A percentile compares a stretch with the other conserved stretches of the same genome.
phyloP scores from a whole-genome alignment of 257 asterid genomes.

The Thymus mandschuricus region DNA sequence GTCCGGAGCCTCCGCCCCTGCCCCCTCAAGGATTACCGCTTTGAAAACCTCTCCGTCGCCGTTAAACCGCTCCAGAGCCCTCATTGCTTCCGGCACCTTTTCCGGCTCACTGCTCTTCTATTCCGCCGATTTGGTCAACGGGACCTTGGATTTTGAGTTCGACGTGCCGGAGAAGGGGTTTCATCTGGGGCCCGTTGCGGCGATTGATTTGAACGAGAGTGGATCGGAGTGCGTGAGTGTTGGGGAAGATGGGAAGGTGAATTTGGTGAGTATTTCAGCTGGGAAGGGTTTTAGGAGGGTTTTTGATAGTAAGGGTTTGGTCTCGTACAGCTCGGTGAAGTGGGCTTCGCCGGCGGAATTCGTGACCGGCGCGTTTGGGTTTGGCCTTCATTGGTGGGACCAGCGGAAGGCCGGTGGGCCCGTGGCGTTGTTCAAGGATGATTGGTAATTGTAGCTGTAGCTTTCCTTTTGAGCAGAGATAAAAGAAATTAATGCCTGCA shows the following conservation, averaged over 20 bases:
- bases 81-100: slow-evolving; percentile 65
- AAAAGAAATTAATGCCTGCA: background rate
- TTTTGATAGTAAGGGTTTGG: slow-evolving; percentile 74
- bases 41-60: slow-evolving; percentile 50
- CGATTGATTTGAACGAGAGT: slow-evolving; percentile 68
- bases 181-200: slow-evolving; percentile 58
- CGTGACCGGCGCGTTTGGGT: slow-evolving; percentile 87
- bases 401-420: slow-evolving; percentile 77
- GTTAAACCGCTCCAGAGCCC: slow-evolving; percentile 49
- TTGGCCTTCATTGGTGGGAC: slow-evolving; percentile 94
- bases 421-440: slow-evolving; percentile 65
- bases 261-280: slow-evolving; percentile 48
- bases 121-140: slow-evolving; percentile 56
- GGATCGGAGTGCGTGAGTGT: slow-evolving; percentile 78
- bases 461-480: background rate
- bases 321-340: slow-evolving; percentile 69
- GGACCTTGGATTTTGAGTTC: slow-evolving; percentile 47
- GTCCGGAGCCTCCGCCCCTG: slow-evolving; percentile 49
- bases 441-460: slow-evolving; percentile 53
- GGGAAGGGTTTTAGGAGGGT: slow-evolving; percentile 52
- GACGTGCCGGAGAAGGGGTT: slow-evolving; percentile 54
- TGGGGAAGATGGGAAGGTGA: slow-evolving; percentile 86
- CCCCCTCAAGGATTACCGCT: slow-evolving; percentile 64
- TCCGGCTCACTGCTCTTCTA: slow-evolving; percentile 57
- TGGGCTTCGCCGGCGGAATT: slow-evolving; percentile 94